Conservation (phyloP, 2,329 filamentous ascomycete genomes). For the Stagonosporopsis chrysanthemi region DNA sequence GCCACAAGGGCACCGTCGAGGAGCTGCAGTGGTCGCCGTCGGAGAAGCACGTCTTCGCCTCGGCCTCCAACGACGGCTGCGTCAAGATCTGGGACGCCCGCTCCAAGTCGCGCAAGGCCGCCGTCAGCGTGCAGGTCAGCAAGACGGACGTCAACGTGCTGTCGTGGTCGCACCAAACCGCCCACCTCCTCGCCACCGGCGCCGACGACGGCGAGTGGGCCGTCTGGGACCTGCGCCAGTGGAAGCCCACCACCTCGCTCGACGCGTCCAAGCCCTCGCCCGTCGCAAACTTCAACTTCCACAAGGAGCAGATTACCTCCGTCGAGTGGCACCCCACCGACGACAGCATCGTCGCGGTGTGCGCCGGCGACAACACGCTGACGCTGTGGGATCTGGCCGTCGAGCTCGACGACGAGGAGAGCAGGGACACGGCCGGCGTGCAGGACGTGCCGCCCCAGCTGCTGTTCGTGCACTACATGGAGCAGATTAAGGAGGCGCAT, state of each 20-base stretch:
- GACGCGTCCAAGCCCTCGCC: conserved; percentile 69
- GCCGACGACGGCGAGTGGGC: conserved; percentile 94
- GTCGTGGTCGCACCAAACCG: conserved; percentile 89
- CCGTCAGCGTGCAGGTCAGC: conserved; percentile 84
- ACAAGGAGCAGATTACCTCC: conserved; percentile 95
- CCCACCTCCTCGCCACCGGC: conserved; percentile 88
- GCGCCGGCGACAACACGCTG: conserved; percentile 90
- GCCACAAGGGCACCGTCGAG: conserved; percentile 86
- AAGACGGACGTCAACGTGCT: conserved; percentile 92
- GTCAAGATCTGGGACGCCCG: conserved; percentile 96
- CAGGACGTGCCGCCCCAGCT: conserved; percentile 93
- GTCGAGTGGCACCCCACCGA: conserved; percentile 98
- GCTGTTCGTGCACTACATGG: conserved; percentile 95
- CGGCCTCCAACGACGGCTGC: conserved; percentile 90
- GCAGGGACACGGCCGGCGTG: conserved; percentile 83
- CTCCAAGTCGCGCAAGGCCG: conserved; percentile 87
- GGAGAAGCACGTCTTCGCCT: conserved; percentile 92
- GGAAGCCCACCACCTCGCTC: conserved; percentile 73
- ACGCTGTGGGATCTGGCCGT: conserved; percentile 97
- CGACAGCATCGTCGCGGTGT: conserved; percentile 92
- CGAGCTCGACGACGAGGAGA: conserved; percentile 96
- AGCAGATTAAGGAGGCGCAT: conserved; percentile 92
- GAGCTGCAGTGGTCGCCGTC: conserved; percentile 97
- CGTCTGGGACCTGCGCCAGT: conserved; percentile 95
- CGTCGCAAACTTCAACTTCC: conserved; percentile 93